Percentiles rank a stretch among this genome's conserved stretches.
phyloP scores from a whole-genome alignment of 2,329 filamentous ascomycete species.

The Aspergillus ustus region DNA sequence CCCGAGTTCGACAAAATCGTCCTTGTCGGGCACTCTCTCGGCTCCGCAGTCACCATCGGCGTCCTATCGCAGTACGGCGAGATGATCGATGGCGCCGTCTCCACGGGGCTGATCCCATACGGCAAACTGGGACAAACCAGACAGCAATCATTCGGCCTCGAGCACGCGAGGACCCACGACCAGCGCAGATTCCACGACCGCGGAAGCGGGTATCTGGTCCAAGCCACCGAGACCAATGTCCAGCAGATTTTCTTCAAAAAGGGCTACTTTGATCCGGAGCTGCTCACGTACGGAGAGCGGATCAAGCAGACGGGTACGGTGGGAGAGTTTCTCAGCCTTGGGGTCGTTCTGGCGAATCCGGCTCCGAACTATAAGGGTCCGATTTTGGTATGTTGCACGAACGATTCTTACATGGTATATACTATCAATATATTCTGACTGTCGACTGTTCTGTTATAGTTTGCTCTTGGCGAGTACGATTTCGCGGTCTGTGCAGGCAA shows the following conservation, averaged over 20 bases:
- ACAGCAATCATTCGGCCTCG: neutral
- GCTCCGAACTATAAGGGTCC: neutral
- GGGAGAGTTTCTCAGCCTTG: constrained; percentile 4
- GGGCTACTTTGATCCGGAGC: neutral
- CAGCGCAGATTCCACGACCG: neutral
- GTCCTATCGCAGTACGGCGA: neutral
- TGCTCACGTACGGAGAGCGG: neutral
- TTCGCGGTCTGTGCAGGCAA: neutral
- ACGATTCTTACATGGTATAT: neutral
- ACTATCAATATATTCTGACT: neutral
- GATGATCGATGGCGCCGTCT: constrained; percentile 2
- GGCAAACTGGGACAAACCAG: neutral
- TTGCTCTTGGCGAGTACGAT: constrained; percentile 6
- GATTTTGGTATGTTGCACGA: neutral
- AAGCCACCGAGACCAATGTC: neutral
- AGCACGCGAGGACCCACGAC: neutral
- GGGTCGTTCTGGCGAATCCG: neutral
- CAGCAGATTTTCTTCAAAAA: constrained; percentile 4
- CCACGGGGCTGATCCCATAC: constrained; percentile 1
- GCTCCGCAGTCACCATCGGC: neutral
- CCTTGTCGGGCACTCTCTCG: constrained; percentile 5
- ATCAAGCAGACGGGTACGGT: constrained; percentile 1
- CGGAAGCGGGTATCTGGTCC: constrained; percentile 2
- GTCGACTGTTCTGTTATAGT: neutral
- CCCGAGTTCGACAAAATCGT: constrained; percentile 3